Evolutionary conservation across 2,329 filamentous ascomycete genomes (phyloP).

Genomic region (Pezicula radicicola): DNA sequence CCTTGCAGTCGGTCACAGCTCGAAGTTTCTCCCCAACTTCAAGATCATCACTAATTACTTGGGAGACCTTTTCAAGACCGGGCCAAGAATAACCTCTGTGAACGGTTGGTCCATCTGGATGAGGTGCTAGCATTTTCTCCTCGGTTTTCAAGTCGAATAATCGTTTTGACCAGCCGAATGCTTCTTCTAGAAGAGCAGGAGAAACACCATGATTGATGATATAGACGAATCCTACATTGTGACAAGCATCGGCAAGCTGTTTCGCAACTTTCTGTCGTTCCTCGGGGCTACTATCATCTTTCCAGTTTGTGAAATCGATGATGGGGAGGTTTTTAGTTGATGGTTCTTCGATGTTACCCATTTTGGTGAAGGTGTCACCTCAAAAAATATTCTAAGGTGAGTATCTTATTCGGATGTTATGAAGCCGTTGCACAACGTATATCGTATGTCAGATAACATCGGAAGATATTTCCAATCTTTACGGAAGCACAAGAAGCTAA

Average conservation of each 20-base stretch:
- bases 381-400: no score
- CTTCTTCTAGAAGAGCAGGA: slow-evolving; percentile 34
- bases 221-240: slow-evolving; percentile 43
- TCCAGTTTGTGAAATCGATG: slow-evolving; percentile 21
- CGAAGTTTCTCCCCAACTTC: slow-evolving; percentile 38
- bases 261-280: slow-evolving; percentile 31
- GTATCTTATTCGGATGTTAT: neutral
- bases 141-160: slow-evolving; percentile 41
- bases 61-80: slow-evolving; percentile 50
- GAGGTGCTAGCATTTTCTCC: slow-evolving; percentile 45
- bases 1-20: slow-evolving; percentile 48
- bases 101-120: slow-evolving; percentile 43
- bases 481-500: neutral
- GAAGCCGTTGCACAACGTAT: neutral
- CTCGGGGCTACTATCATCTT: slow-evolving; percentile 13
- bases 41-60: slow-evolving; percentile 39
- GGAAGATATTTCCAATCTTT: neutral
- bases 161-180: slow-evolving; percentile 39
- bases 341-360: neutral
- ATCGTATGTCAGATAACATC: neutral
- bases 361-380: neutral
- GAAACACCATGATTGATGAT: slow-evolving; percentile 45
- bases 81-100: slow-evolving; percentile 56
- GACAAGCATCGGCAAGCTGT: slow-evolving; percentile 37
- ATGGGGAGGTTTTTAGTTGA: slow-evolving; percentile 12